A percentile compares a stretch with the other conserved stretches of the same genome.
Conservation (phyloP, 352 stramenopile species). For the Phytopythium aichiense region DNA sequence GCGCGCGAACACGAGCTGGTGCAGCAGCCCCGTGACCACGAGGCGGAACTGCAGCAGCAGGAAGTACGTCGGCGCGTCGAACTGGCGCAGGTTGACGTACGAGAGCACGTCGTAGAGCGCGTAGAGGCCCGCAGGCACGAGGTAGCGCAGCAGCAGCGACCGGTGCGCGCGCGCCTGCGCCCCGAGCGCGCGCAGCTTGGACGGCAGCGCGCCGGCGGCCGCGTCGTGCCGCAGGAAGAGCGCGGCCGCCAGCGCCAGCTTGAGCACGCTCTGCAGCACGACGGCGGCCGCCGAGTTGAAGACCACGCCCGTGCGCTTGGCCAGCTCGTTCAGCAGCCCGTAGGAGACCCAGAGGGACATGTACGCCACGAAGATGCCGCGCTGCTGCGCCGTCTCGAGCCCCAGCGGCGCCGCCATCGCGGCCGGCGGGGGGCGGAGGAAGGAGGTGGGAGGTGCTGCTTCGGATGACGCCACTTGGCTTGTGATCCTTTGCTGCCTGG, state of each 20-base stretch:
- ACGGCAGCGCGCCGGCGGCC: slow-evolving; percentile 16
- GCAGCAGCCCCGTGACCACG: slow-evolving; percentile 70
- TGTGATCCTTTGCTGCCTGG: too few relatives aligned
- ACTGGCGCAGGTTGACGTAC: slow-evolving; percentile 74
- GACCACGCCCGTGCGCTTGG: slow-evolving; percentile 54
- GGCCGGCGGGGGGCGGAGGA: background rate
- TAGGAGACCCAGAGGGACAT: slow-evolving; percentile 78
- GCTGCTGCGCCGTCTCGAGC: slow-evolving; percentile 69
- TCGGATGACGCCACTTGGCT: too few relatives aligned
- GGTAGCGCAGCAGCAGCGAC: slow-evolving; percentile 56
- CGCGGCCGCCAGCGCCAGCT: slow-evolving; percentile 59
- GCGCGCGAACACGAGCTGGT: slow-evolving; percentile 77
- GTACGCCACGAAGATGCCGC: slow-evolving; percentile 74
- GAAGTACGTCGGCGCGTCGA: slow-evolving; percentile 79
- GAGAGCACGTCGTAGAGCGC: slow-evolving; percentile 80
- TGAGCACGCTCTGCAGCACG: slow-evolving; percentile 71
- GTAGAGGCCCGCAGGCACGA: slow-evolving; percentile 74
- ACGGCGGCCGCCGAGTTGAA: slow-evolving; percentile 79
- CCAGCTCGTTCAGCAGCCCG: slow-evolving; percentile 72
- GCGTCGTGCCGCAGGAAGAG: slow-evolving; percentile 65
- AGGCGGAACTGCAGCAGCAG: slow-evolving; percentile 77
- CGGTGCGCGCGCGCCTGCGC: slow-evolving; percentile 36
- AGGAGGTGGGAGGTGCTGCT: background rate
- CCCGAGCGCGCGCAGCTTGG: slow-evolving; percentile 27
- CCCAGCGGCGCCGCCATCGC: slow-evolving; percentile 52